A percentile compares a stretch with the other conserved stretches of the same genome.
Conservation (phyloP, 495 filamentous ascomycete species). For the Polyplosphaeria fusca region DNA sequence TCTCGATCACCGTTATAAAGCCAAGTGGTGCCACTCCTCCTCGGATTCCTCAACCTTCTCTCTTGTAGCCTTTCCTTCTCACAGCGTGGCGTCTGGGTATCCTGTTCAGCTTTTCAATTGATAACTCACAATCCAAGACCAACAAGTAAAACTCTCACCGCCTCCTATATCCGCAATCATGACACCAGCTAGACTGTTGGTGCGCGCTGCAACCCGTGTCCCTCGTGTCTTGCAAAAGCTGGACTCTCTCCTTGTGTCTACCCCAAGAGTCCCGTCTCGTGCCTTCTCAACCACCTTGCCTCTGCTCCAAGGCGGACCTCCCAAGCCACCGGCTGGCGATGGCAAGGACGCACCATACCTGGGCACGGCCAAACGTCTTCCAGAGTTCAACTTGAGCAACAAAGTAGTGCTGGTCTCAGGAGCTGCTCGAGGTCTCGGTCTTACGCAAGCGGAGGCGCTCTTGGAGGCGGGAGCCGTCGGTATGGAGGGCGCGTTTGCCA, state of each 20-base stretch:
- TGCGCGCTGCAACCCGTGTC: neutral
- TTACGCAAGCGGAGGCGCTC: conserved; percentile 76
- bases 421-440: conserved; percentile 72
- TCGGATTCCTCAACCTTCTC: neutral
- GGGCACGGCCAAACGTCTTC: conserved; percentile 43
- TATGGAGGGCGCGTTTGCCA: conserved; percentile 26
- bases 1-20: neutral
- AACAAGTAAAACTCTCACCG: neutral
- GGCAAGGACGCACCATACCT: conserved; percentile 5
- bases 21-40: neutral
- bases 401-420: conserved; percentile 78
- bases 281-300: neutral
- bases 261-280: neutral
- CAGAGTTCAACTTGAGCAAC: conserved; percentile 75
- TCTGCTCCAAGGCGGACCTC: neutral
- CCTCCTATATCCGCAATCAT: neutral
- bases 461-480: conserved; percentile 72
- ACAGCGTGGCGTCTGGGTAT: conserved; percentile 2
- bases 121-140: too few relatives aligned
- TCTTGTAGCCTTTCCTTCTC: neutral
- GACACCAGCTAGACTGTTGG: neutral
- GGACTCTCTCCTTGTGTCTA: neutral
- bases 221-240: neutral
- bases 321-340: conserved; percentile 1
- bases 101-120: too few relatives aligned